Conservation (phyloP, 495 filamentous ascomycete genomes). For the Penicillium tannophilum region DNA sequence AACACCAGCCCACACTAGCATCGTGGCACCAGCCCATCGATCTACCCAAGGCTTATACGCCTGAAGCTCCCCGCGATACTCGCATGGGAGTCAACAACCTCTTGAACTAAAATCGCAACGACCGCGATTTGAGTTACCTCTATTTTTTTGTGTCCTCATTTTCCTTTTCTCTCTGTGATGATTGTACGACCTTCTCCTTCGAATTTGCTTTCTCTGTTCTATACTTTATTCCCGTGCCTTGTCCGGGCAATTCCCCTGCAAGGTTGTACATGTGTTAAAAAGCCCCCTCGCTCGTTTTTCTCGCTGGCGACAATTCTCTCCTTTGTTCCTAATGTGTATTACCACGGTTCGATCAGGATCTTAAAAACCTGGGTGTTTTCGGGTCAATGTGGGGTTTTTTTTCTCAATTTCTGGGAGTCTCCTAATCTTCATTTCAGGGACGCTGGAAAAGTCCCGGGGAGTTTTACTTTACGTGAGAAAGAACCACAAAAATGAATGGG, state of each 20-base stretch:
- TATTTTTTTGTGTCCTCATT: conserved; percentile 9
- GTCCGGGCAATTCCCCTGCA: conserved; percentile 11
- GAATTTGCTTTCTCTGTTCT: conserved; percentile 22
- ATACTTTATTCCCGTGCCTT: conserved; percentile 28
- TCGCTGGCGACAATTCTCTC: conserved; percentile 21
- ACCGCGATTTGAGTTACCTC: background rate
- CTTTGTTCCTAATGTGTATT: conserved; percentile 46
- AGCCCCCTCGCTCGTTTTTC: conserved; percentile 28
- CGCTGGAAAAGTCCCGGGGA: background rate
- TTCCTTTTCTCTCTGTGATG: conserved; percentile 15
- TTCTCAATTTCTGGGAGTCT: background rate
- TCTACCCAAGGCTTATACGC: conserved; percentile 25
- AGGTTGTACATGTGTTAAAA: conserved; percentile 37
- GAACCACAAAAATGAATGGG: conserved; percentile 1
- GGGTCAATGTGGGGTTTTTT: conserved; percentile 15
- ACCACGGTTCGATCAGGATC: conserved; percentile 31
- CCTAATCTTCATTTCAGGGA: conserved; percentile 8
- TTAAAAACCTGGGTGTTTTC: conserved; percentile 23
- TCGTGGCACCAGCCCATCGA: conserved; percentile 35
- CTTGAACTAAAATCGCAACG: conserved; percentile 33
- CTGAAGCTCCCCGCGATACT: conserved; percentile 41
- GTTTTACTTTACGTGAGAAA: background rate
- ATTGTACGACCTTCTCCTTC: conserved; percentile 28
- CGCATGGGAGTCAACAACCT: conserved; percentile 47
- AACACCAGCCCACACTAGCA: conserved; percentile 30